Percentiles rank a stretch among this genome's conserved stretches.
Conservation (phyloP, 176 grass and related monocot genomes). For the Triticum turgidum region DNA sequence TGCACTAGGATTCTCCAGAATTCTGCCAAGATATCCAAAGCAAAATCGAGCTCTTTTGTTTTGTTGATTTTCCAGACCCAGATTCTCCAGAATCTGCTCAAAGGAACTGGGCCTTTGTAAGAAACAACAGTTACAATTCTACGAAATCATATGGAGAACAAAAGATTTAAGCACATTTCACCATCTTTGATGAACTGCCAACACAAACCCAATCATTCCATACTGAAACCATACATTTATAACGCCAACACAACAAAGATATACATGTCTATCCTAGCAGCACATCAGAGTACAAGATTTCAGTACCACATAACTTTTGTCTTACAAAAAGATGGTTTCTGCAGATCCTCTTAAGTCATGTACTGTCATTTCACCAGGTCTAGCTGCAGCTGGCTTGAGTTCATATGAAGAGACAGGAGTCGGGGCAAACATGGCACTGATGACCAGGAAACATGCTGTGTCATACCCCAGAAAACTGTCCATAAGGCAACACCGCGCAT, state of each 20-base stretch:
- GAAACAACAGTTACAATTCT: not conserved
- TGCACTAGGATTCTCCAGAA: no score
- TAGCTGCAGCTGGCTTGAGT: not conserved
- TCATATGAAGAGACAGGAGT: not conserved
- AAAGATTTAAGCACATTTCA: slow-evolving; percentile 4
- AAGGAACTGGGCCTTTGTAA: not conserved
- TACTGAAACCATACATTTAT: not conserved
- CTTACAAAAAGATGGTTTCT: not conserved
- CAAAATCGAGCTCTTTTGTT: no score
- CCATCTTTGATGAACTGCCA: not conserved
- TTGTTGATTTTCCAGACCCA: no score
- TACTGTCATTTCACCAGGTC: not conserved
- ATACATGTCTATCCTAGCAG: slow-evolving; percentile 15
- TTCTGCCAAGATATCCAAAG: no score
- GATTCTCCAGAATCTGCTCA: no score
- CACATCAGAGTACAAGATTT: not conserved
- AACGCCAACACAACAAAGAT: slow-evolving; percentile 12
- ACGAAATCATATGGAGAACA: not conserved
- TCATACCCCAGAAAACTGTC: not conserved
- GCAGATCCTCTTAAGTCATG: not conserved
- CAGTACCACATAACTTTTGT: not conserved
- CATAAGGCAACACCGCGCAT: not conserved
- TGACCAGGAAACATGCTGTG: slow-evolving; percentile 7
- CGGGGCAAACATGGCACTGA: not conserved
- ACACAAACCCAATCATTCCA: not conserved